These are phyloP conservation scores for Aspergillus leporis DNA, from an alignment of 495 filamentous ascomycete genomes.

Conservation along the genomic window DNA sequence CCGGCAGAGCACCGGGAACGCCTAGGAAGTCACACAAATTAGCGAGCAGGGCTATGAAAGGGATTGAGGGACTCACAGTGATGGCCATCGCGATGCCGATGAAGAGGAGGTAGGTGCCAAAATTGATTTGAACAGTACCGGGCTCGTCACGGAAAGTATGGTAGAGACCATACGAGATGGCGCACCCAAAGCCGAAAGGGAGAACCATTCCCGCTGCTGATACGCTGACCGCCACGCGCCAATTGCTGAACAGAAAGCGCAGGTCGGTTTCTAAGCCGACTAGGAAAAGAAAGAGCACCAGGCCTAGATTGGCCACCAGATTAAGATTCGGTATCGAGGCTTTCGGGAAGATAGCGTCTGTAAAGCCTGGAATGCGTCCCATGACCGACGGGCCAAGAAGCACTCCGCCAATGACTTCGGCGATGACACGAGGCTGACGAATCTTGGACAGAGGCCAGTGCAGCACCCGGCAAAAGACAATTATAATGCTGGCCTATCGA, in stretches of 20 bases:
- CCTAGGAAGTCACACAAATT: slow-evolving; percentile 37
- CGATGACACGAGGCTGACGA: slow-evolving; percentile 90
- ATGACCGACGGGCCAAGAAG: slow-evolving; percentile 85
- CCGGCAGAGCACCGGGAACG: slow-evolving; percentile 92
- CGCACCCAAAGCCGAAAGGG: slow-evolving; percentile 68
- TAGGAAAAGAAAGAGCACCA: slow-evolving; percentile 89
- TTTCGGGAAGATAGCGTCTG: slow-evolving; percentile 71
- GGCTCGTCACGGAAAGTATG: slow-evolving; percentile 70
- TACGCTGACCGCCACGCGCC: slow-evolving; percentile 80
- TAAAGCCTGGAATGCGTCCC: slow-evolving; percentile 81
- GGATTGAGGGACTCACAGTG: slow-evolving; percentile 52
- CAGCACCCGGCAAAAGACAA: slow-evolving; percentile 83
- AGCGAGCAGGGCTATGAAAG: background rate
- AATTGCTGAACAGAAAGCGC: slow-evolving; percentile 80
- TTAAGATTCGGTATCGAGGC: slow-evolving; percentile 72
- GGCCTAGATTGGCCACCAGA: slow-evolving; percentile 85
- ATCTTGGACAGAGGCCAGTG: slow-evolving; percentile 83
- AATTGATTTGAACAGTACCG: slow-evolving; percentile 62
- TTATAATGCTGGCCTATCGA: slow-evolving; percentile 79
- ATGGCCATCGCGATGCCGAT: slow-evolving; percentile 94
- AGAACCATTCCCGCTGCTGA: slow-evolving; percentile 83
- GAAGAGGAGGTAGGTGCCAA: slow-evolving; percentile 87
- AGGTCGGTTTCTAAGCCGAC: slow-evolving; percentile 93
- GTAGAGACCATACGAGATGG: slow-evolving; percentile 85
- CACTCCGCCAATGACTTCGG: slow-evolving; percentile 93